Evolutionary conservation across 805 yeast genomes (phyloP).

Genomic region (Saccharomyces jurei): DNA sequence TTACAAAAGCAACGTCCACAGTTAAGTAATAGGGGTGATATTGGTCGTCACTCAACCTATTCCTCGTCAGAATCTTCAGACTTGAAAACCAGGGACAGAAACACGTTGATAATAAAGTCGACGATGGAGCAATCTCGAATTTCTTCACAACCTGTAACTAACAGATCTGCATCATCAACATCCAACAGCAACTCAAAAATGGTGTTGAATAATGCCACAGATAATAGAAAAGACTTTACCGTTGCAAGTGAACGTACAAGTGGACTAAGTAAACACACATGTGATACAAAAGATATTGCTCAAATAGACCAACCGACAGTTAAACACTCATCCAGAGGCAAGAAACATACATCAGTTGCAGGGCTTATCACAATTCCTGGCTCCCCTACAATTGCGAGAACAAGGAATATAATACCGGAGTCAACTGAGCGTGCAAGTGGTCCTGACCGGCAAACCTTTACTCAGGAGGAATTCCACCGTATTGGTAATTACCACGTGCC

Average conservation of each 20-base stretch:
- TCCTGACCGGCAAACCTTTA: not conserved
- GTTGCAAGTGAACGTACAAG: not conserved
- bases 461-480: not conserved
- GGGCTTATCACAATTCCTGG: not conserved
- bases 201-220: not conserved
- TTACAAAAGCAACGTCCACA: not conserved
- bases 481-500: not conserved
- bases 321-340: not conserved
- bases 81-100: slow-evolving; percentile 35
- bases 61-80: slow-evolving; percentile 34
- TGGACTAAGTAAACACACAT: not conserved
- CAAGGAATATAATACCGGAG: not conserved
- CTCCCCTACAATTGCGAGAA: not conserved
- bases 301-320: not conserved
- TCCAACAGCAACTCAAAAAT: not conserved
- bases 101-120: slow-evolving; percentile 28
- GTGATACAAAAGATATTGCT: not conserved
- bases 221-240: not conserved
- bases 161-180: not conserved
- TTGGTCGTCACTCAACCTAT: not conserved
- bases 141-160: slow-evolving; percentile 41
- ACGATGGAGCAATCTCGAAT: slow-evolving; percentile 43
- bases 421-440: not conserved
- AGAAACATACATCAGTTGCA: not conserved
- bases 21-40: not conserved